Percentiles rank a stretch among this genome's conserved stretches.
These are phyloP conservation scores for Colletotrichum lupini DNA, from an alignment of 2,329 filamentous ascomycete species.

Conservation along the genomic window DNA sequence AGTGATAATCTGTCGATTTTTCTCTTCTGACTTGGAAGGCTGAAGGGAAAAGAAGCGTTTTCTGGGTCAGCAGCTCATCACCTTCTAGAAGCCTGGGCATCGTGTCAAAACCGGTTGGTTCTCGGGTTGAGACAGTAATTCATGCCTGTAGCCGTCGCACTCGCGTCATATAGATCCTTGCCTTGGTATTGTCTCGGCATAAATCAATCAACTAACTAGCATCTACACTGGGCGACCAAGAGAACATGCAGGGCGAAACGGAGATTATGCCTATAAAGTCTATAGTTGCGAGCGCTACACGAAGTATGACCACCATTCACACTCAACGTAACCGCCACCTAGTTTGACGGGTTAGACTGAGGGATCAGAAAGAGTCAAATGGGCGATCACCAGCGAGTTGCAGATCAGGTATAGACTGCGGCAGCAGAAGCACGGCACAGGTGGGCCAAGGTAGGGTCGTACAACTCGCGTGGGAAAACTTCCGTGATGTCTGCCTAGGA, in stretches of 20 bases:
- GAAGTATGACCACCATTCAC: neutral
- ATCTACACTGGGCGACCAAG: neutral
- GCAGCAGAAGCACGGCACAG: neutral
- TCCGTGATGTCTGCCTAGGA: neutral
- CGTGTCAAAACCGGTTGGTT: neutral
- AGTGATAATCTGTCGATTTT: neutral
- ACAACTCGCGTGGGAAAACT: slow-evolving; percentile 5
- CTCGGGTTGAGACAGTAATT: neutral
- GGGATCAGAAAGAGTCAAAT: no score
- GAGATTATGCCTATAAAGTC: neutral
- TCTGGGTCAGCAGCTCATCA: no score
- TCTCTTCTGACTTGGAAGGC: no score
- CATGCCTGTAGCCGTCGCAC: slow-evolving; percentile 19
- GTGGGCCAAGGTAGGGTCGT: neutral
- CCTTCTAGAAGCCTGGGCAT: slow-evolving; percentile 7
- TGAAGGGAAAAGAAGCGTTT: neutral
- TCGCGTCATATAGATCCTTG: neutral
- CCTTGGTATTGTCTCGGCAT: neutral
- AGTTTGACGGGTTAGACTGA: neutral
- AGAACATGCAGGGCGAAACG: neutral
- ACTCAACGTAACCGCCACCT: neutral
- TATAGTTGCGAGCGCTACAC: neutral
- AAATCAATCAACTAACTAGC: no score
- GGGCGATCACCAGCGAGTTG: neutral
- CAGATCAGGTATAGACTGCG: neutral